Evolutionary conservation across 768 basidiomycete species (phyloP), one percentile per base, ranked within the genome.

Genomic region (Lentinula lateritia): DNA sequence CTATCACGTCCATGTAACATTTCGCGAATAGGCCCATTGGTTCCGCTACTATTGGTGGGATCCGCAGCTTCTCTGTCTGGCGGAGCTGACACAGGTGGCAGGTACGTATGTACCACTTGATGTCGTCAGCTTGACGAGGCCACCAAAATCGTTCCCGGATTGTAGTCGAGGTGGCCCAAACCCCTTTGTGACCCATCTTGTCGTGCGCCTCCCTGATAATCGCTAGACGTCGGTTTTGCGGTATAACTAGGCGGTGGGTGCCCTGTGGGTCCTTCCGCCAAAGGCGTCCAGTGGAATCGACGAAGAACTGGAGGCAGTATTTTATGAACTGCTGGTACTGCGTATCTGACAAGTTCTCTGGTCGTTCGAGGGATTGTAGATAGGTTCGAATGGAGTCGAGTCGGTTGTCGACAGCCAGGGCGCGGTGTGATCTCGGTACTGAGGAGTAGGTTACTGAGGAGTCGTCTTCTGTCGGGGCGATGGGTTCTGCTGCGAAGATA

Each of bases 1-100:
- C 60, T 72, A 76, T 75, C 0, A 66, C 69, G 60, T 74, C 71
- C 0, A 70, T 56, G 50, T 75, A 68, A 12, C 68, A 60, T 5
- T 56, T 65, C 15, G 61, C 55, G 57, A 78, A 73, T 5, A 75
- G 18, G 5, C 66, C 65, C 20, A 64, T 63, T 0, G 72, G 69
- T 2, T 59, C 52, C 0, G 73, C 58, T 6, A 73, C 63, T 1
- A 66, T 64, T 15, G 75, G 72, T 5, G 71, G 74, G 3, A 74
- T 66, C 2, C 68, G 57, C 3, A 58, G 32, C 3, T 58, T 58
- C 1, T 36, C 18, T 2, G 36, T 63, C 43, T 61, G 54, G 0
- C 60, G 35, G 0, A 36, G 16, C 34, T 63, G 65, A 32, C 65
- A 66, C 13, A 61, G 20, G 15, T 63, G 62, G 15, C 65, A 66